Base-by-base conservation (phyloP, 2,329 filamentous ascomycete genomes). In the Raffaelea arxii region DNA sequence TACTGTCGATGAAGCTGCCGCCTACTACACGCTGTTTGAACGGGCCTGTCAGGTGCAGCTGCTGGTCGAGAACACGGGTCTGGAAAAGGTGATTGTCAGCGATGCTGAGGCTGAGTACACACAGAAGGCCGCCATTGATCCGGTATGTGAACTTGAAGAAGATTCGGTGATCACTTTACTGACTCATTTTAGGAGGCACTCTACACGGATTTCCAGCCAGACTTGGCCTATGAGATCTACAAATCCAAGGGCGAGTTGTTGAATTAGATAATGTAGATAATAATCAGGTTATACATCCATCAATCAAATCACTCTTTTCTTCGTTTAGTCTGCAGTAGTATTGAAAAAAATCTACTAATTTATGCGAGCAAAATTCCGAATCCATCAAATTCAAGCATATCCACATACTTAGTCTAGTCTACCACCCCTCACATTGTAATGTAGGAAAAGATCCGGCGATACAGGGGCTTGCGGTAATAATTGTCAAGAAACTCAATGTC, bases 1-100 rank as follows among this genome's bases (percentile, higher is more conserved):
- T 4, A 87, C 82, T 0, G 82, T 88, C 2, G 84, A 87, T 53
- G 84, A 87, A 61, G 83, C 84, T 0, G 81, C 81, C 0, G 86
- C 79, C 59, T 61, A 85, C 46, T 86, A 85, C 57, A 77, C 77
- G 3, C 63, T 79, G 4, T 69, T 86, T 54, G 84, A 88, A 60
- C 70, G 79, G 36, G 77, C 75, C 4, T 87, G 83, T 53, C 72
- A 80, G 46, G 70, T 82, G 9, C 84, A 88, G 60, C 62, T 87
- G 30, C 64, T 77, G 47, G 76, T 78, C 16, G 83, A 87, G 77
- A 75, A 1, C 43, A 40, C 38, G 3, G 38, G 38, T 12, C 6
- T 40, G 4, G 21, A 44, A 36, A 44, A 44, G 55, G 53, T 49
- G 35, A 12, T 63, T 50, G 63, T 65, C 50, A 57, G 55, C 47